Percentiles rank a stretch among this genome's conserved stretches.
phyloP scores from a whole-genome alignment of 2,329 filamentous ascomycete species.

The Fusarium veterinarium region DNA sequence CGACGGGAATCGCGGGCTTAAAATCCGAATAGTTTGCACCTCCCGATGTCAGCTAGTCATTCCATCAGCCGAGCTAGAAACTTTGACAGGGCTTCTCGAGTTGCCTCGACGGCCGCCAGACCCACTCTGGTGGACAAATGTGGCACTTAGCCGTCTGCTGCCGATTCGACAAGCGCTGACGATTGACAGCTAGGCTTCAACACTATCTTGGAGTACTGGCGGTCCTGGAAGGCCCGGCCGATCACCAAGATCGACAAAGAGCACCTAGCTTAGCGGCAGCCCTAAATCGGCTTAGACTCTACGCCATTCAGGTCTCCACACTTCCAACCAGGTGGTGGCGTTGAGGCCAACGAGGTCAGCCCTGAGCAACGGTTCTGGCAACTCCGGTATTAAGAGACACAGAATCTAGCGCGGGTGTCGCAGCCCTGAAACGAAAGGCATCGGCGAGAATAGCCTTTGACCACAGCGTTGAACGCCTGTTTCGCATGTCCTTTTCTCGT shows the following conservation, averaged over 20 bases:
- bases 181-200: conserved; percentile 42
- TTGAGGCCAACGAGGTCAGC: conserved; percentile 15
- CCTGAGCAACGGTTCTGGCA: conserved; percentile 28
- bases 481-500: background rate
- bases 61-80: conserved; percentile 42
- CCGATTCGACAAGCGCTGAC: conserved; percentile 34
- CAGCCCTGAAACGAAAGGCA: conserved; percentile 40
- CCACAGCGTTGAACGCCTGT: conserved; percentile 14
- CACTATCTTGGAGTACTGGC: conserved; percentile 33
- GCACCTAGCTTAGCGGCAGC: conserved; percentile 33
- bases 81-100: conserved; percentile 43
- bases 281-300: conserved; percentile 21
- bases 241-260: conserved; percentile 43
- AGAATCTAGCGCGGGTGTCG: conserved; percentile 25
- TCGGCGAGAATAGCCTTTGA: conserved; percentile 23
- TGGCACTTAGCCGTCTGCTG: conserved; percentile 39
- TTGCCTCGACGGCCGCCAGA: conserved; percentile 30
- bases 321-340: conserved; percentile 22
- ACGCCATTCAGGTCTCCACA: conserved; percentile 1
- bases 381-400: conserved; percentile 28
- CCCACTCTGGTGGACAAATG: conserved; percentile 23
- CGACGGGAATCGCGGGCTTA: background rate
- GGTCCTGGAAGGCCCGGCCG: conserved; percentile 32
- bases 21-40: background rate
- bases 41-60: conserved; percentile 5